These are phyloP conservation scores for Colletotrichum tropicale DNA, from an alignment of 2,329 filamentous ascomycete genomes.

Conservation along the genomic window DNA sequence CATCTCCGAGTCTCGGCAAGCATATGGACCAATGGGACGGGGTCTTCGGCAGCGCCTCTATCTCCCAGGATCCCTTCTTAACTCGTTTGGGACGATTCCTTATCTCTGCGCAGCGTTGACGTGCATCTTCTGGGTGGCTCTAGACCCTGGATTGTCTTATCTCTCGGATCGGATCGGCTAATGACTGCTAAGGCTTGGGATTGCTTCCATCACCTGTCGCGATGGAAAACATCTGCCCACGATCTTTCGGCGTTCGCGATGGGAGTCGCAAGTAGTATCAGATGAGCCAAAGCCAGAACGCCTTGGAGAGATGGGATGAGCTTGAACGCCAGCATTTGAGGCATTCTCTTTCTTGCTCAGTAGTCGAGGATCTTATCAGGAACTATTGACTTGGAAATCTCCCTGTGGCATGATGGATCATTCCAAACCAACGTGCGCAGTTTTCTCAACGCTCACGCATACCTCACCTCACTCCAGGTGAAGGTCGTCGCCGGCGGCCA, in stretches of 20 bases:
- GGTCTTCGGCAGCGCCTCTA: background rate
- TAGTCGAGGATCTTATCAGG: background rate
- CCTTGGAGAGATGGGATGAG: background rate
- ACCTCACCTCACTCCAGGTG: background rate
- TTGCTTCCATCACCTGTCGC: background rate
- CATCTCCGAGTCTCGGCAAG: slow-evolving; percentile 13
- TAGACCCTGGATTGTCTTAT: background rate
- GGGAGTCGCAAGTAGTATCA: background rate
- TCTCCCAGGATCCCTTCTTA: background rate
- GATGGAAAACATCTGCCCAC: background rate
- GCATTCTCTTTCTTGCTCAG: background rate
- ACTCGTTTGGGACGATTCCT: background rate
- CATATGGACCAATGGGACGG: background rate
- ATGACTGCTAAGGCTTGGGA: background rate
- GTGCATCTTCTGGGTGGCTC: background rate
- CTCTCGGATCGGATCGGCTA: background rate
- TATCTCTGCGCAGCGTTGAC: slow-evolving; percentile 6
- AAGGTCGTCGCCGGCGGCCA: background rate
- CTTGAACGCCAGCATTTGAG: background rate
- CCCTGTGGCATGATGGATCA: background rate
- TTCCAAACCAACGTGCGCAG: background rate
- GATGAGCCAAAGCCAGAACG: background rate
- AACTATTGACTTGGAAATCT: background rate
- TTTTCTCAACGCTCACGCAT: background rate
- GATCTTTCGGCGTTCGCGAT: background rate